Percentiles rank a stretch among this genome's conserved stretches.
These are phyloP conservation scores for Pelargonium citronellum DNA, from an alignment of 441 rosid species.

Conservation along the genomic window DNA sequence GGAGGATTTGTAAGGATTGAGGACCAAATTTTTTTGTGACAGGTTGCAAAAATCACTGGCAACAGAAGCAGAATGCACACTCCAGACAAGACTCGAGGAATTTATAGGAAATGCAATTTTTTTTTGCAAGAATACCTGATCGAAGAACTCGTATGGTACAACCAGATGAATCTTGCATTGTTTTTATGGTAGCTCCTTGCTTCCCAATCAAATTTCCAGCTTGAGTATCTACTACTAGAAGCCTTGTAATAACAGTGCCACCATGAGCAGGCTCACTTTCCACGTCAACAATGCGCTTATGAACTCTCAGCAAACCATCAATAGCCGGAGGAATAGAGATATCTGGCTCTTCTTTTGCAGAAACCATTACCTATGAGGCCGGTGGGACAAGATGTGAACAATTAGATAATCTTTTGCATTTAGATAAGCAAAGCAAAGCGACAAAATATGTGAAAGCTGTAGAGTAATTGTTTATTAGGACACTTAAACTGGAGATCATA, in stretches of 20 bases:
- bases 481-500: too few relatives aligned
- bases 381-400: neutral
- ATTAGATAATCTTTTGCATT: neutral
- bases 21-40: neutral
- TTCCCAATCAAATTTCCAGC: conserved; percentile 32
- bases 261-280: conserved; percentile 22
- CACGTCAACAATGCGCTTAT: conserved; percentile 24
- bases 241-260: conserved; percentile 27
- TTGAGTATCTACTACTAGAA: conserved; percentile 30
- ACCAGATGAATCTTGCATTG: conserved; percentile 29
- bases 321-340: conserved; percentile 31
- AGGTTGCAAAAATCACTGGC: neutral
- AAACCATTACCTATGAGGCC: conserved; percentile 24
- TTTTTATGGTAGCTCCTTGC: conserved; percentile 29
- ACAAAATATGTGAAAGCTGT: too few relatives aligned
- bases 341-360: conserved; percentile 37
- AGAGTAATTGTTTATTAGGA: too few relatives aligned
- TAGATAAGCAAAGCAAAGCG: neutral
- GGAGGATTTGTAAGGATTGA: neutral
- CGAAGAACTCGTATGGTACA: conserved; percentile 29
- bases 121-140: conserved; percentile 12
- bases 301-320: conserved; percentile 32
- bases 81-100: neutral
- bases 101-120: neutral
- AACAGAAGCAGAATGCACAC: neutral